Base-by-base conservation (phyloP, 345 rosid genomes). In the Murraya paniculata region DNA sequence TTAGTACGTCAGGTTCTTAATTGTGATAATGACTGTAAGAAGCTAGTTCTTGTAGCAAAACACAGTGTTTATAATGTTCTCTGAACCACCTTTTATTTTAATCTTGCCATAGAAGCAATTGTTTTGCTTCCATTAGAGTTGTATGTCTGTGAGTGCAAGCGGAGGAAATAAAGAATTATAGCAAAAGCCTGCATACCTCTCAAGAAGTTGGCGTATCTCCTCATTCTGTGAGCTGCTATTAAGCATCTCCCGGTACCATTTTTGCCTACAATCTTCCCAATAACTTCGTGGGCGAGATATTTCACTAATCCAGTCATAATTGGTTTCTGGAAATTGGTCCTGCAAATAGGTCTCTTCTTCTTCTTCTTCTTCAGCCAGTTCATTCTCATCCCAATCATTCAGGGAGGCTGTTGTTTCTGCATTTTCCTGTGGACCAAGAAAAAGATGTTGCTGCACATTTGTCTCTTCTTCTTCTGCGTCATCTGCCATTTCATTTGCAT, bases 211-310 rank as follows among this genome's bases (percentile, higher is more conserved):
- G 75, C 90, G 87, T 9, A 91, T 93, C 38, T 91, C 99, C 68
- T 87, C 88, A 59, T 86, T 84, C 19, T 81, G 89, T 7, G 94
- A 80, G 74, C 77, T 82, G 74, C 79, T 41, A 78, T 55, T 86
- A 58, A 91, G 91, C 82, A 89, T 88, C 78, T 96, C 90, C 36
- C 84, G 80, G 77, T 96, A 96, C 91, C 99, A 88, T 36, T 86
- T 85, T 80, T 85, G 84, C 81, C 98, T 85, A 7, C 78, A 82
- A 66, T 83, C 86, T 84, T 96, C 99, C 99, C 99, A 96, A 67
- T 88, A 90, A 81, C 99, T 93, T 57, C 91, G 86, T 7, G 99
- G 99, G 61, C 97, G 87, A 18, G 94, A 78, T 75, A 96, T 89
- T n/a, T 89, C 93, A 4, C 86, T 81, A 71, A 89, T 75, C 98